A percentile compares a stretch with the other conserved stretches of the same genome.
Evolutionary conservation across 1,139 yeast species (phyloP).

Genomic region (Debaryomycetaceae sp.): DNA sequence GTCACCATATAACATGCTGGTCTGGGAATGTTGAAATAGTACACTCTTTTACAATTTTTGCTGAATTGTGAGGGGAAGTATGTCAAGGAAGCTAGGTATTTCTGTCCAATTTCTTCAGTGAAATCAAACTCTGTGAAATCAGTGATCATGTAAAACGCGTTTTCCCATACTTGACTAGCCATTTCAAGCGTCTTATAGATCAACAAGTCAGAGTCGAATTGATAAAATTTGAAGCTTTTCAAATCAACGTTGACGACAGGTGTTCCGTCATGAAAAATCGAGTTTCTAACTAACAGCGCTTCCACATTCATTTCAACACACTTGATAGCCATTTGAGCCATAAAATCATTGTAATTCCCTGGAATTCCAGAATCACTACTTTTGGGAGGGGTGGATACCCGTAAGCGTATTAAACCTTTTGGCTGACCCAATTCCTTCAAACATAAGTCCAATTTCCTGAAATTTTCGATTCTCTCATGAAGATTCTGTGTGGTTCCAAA

Average conservation of each 20-base stretch:
- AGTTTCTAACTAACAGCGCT: constrained; percentile 54
- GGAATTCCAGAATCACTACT: constrained; percentile 39
- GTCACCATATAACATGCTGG: constrained; percentile 32
- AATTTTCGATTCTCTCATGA: constrained; percentile 23
- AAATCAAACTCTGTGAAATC: constrained; percentile 64
- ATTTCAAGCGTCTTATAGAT: constrained; percentile 64
- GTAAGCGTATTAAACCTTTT: constrained; percentile 44
- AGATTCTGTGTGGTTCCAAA: constrained; percentile 17
- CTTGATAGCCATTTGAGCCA: constrained; percentile 62
- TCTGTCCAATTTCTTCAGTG: constrained; percentile 27
- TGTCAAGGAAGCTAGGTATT: constrained; percentile 29
- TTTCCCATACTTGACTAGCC: constrained; percentile 71
- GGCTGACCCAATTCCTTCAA: constrained; percentile 38
- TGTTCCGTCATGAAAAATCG: constrained; percentile 68
- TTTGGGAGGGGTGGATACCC: constrained; percentile 50
- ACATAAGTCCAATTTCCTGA: constrained; percentile 26
- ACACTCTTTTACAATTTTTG: constrained; percentile 52
- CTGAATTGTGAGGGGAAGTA: constrained; percentile 49
- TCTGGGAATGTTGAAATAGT: constrained; percentile 61
- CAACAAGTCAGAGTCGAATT: constrained; percentile 52
- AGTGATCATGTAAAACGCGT: constrained; percentile 56
- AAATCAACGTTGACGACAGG: constrained; percentile 63
- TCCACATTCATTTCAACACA: constrained; percentile 46
- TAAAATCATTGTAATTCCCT: constrained; percentile 59
- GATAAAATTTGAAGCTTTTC: constrained; percentile 36